Base-by-base conservation (phyloP, 306 rosid species). In the Prosopis cineraria region DNA sequence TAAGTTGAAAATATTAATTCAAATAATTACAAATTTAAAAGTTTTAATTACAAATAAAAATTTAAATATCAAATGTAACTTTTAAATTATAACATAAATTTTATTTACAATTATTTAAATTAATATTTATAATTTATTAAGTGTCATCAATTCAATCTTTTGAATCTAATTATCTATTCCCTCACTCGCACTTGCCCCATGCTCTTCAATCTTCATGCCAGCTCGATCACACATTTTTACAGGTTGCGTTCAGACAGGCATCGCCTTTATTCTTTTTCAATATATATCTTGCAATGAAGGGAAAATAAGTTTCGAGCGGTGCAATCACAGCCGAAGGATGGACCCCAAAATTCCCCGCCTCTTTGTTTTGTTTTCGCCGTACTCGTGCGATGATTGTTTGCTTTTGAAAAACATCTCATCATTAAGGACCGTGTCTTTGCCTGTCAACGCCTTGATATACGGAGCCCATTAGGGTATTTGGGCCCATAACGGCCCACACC, bases 161-260 rank as follows among this genome's bases (percentile, higher is more conserved):
- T n/a, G n/a, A n/a, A n/a, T n/a, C n/a, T n/a, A n/a, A n/a, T n/a
- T n/a, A n/a, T n/a, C n/a, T 75, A 48, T 37, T 39, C 80, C n/a
- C 14, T 0, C 29, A 41, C 53, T 27, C 9, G 75, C 29, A 7
- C 30, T 2, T 3, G 3, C 25, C 8, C 43, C 71, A 27, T 13
- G 50, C 10, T 13, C 40, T n/a, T 62, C n/a, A n/a, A n/a, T n/a
- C n/a, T n/a, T n/a, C n/a, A n/a, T 12, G 82, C 80, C 82, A 80
- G 87, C 78, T 72, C 45, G 47, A 72, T 8, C 1, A 76, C 82
- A 76, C 80, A 78, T 66, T 77, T 73, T 84, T 70, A 44, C 72
- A 60, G 50, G 78, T 52, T 74, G 68, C 74, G 10, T 59, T 52
- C 74, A 47, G 58, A 68, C 73, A 7, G 47, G 37, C 14, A 0